These are phyloP conservation scores for Dactylorhiza incarnata DNA, from an alignment of 106 monocot species.

Conservation along the genomic window DNA sequence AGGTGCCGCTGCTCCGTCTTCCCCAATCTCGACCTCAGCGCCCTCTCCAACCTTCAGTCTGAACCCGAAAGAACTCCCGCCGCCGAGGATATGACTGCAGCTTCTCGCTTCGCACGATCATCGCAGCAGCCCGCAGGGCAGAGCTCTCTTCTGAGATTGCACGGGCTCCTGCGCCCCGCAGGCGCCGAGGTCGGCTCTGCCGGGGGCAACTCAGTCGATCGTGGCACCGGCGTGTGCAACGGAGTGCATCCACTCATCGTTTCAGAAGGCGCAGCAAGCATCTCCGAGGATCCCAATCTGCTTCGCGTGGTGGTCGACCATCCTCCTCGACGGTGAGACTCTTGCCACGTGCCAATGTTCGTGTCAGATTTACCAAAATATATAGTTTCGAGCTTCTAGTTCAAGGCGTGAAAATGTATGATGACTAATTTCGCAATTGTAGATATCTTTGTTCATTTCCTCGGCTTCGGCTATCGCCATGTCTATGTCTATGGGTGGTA, in stretches of 20 bases:
- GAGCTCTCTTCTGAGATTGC: conserved; percentile 62
- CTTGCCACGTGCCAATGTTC: not conserved
- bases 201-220: not conserved
- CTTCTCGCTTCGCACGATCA: conserved; percentile 30
- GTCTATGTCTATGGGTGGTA: no score
- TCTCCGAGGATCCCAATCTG: conserved; percentile 3
- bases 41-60: conserved; percentile 55
- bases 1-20: conserved; percentile 95
- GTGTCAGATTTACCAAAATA: not conserved
- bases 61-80: conserved; percentile 35
- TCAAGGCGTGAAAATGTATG: not conserved
- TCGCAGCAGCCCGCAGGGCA: conserved; percentile 46
- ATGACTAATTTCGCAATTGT: not conserved
- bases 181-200: conserved; percentile 13
- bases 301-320: conserved; percentile 17
- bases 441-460: not conserved
- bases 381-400: not conserved
- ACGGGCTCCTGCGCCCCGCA: conserved; percentile 49
- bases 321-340: conserved; percentile 8
- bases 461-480: no score
- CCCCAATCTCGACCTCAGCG: conserved; percentile 91
- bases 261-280: conserved; percentile 11
- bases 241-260: conserved; percentile 14
- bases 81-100: conserved; percentile 20
- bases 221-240: conserved; percentile 9